Percentiles rank a stretch among this genome's conserved stretches.
Conservation (phyloP, 202 grass and related monocot species). For the Sporobolus alterniflorus region DNA sequence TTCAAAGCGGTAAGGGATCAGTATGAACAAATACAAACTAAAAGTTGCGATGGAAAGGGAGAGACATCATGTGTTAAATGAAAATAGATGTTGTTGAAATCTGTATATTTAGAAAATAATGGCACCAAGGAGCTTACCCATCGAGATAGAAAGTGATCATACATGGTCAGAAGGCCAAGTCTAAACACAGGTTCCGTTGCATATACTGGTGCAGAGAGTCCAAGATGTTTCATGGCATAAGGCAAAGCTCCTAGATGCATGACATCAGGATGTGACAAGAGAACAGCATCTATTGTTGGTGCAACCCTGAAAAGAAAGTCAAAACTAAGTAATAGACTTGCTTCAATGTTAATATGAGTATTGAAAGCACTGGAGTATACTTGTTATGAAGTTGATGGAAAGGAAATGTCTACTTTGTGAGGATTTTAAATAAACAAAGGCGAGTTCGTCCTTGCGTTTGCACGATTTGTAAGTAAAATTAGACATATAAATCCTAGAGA, state of each 20-base stretch:
- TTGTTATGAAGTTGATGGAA: neutral
- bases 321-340: neutral
- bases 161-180: slow-evolving; percentile 98
- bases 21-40: neutral
- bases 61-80: neutral
- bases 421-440: slow-evolving; percentile 24
- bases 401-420: neutral
- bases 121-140: slow-evolving; percentile 63
- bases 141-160: slow-evolving; percentile 87
- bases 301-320: slow-evolving; percentile 67
- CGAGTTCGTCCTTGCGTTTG: neutral
- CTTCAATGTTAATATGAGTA: neutral
- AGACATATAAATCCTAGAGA: neutral
- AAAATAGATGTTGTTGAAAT: slow-evolving; percentile 26
- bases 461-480: neutral
- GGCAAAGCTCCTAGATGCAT: slow-evolving; percentile 98
- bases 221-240: slow-evolving; percentile 88
- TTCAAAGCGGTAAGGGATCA: slow-evolving; percentile 20
- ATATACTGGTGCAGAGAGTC: slow-evolving; percentile 91
- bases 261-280: slow-evolving; percentile 89
- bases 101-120: neutral
- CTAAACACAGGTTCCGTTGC: slow-evolving; percentile 94
- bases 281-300: slow-evolving; percentile 78
- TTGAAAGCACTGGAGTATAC: neutral
- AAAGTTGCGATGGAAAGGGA: neutral